Evolutionary conservation across 176 grass and related monocot species (phyloP).

Genomic region (Triticum timopheevii): DNA sequence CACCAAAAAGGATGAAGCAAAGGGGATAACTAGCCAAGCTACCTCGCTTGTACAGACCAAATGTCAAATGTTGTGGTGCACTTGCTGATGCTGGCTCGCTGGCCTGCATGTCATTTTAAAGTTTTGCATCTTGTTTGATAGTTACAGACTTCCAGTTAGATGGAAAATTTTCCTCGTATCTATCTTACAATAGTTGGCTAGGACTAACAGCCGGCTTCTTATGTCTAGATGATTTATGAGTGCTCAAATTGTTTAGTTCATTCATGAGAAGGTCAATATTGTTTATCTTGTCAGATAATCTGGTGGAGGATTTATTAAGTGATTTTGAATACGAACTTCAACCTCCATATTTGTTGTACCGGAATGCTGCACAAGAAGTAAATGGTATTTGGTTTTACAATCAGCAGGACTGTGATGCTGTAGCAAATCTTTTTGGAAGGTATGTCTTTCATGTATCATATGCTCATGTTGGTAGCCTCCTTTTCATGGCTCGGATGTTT

Average conservation of each 20-base stretch:
- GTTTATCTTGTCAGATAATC: slow-evolving; percentile 63
- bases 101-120: no score
- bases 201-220: neutral
- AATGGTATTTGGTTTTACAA: slow-evolving; percentile 99
- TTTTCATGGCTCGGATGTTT: neutral
- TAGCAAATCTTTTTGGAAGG: slow-evolving; percentile 84
- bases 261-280: neutral
- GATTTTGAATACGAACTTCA: slow-evolving; percentile 95
- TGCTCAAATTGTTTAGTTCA: neutral
- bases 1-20: neutral
- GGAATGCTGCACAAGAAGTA: slow-evolving; percentile 88
- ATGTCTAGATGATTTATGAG: neutral
- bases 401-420: slow-evolving; percentile 75
- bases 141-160: neutral
- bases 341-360: slow-evolving; percentile 87
- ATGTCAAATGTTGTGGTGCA: neutral
- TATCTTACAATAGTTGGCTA: neutral
- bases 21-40: neutral
- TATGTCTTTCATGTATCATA: slow-evolving; percentile 13
- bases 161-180: neutral
- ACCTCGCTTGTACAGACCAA: neutral
- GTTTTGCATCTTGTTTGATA: neutral
- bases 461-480: neutral
- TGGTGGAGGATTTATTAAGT: slow-evolving; percentile 93
- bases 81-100: neutral